Base-by-base conservation (phyloP, 176 grass and related monocot genomes). In the Oryza officinalis region DNA sequence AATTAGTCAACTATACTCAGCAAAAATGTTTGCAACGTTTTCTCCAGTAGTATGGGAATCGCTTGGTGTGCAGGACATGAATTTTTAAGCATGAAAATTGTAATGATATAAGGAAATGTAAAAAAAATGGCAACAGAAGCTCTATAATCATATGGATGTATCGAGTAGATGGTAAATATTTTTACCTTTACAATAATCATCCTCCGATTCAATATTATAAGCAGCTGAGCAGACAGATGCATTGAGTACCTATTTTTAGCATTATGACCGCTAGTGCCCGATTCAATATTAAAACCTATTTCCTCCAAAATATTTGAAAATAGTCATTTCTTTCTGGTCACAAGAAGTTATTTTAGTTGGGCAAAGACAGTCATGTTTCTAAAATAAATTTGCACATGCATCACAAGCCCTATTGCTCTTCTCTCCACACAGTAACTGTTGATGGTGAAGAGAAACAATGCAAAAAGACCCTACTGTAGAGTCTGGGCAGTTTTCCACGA, bases 201-300 rank as follows among this genome's bases (percentile, higher is more conserved):
- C 5, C 20, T 18, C 11, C 0, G 4, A 27, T 64, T 30, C 74
- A 76, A 32, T 49, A 20, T 63, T 15, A 27, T 61, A 11, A 49
- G 49, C 40, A 38, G 10, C 14, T 50, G n/a, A 28, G 27, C 27
- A 47, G 4, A 18, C 50, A 60, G 0, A 47, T 23, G 26, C 45
- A 63, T 10, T 2, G 14, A 72, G n/a, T 27, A 49, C 22, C 78
- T 71, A 87, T 76, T 71, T 82, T 71, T 63, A 63, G 78, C 65
- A 40, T 59, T 23, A 9, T 38, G 11, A 15, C 2, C 3, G 9
- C 70, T 60, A 17, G 20, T 33, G 18, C 13, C 18, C 0, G 3
- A 18, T 32, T 30, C 66, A 70, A 32, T 28, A 20, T 63, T 15
- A 69, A 46, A 11, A 63, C 65, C 40, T 35, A 82, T 47, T 20